Conservation (phyloP, 2,329 filamentous ascomycete genomes). For the Sporothrix dimorphospora region DNA sequence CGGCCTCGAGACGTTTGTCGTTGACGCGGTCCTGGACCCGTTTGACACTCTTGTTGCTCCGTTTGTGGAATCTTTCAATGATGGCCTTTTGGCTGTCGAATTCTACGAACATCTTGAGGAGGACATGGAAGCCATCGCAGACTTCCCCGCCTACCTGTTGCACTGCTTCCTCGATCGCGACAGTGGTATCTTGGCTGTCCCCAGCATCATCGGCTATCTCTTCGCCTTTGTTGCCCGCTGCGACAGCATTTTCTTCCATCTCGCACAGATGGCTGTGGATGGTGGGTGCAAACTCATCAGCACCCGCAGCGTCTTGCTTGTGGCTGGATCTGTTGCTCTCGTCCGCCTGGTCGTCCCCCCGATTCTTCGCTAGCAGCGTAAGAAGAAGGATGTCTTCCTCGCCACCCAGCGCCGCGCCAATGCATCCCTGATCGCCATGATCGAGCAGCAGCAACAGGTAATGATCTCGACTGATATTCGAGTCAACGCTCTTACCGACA, state of each 20-base stretch:
- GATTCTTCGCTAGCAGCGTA: background rate
- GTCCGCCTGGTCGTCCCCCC: background rate
- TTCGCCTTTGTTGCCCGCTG: slow-evolving; percentile 16
- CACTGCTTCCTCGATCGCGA: too few species aligned
- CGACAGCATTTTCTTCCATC: background rate
- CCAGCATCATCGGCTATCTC: background rate
- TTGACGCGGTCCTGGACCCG: background rate
- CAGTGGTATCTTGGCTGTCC: background rate
- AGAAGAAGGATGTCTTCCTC: background rate
- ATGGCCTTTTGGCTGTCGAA: slow-evolving; percentile 4
- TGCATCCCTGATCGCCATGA: background rate
- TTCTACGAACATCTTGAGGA: background rate
- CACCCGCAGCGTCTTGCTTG: background rate
- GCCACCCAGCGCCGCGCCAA: slow-evolving; percentile 14
- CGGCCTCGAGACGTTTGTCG: background rate
- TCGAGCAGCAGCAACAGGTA: slow-evolving; percentile 11
- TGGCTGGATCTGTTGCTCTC: background rate
- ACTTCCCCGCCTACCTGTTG: background rate
- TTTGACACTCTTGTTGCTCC: slow-evolving; percentile 21
- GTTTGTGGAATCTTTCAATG: slow-evolving; percentile 21
- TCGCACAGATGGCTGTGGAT: background rate
- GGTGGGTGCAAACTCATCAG: background rate
- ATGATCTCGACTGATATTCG: background rate
- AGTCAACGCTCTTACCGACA: background rate
- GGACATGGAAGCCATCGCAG: slow-evolving; percentile 6